phyloP scores from a whole-genome alignment of 352 stramenopile species.

The Phytophthora capsici region DNA sequence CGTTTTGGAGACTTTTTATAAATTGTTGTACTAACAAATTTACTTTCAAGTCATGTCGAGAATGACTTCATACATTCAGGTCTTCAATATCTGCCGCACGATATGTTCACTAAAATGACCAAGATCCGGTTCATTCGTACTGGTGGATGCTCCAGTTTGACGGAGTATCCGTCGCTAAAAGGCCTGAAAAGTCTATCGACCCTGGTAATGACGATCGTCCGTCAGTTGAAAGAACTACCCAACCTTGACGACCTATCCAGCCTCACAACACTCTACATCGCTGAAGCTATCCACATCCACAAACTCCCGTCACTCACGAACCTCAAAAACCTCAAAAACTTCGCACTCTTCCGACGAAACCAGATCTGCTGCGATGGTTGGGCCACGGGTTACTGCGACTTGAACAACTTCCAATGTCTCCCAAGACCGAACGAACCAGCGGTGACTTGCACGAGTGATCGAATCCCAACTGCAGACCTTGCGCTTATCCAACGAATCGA shows the following conservation, averaged over 20 bases:
- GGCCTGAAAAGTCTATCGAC: conserved; percentile 42
- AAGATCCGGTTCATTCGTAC: conserved; percentile 47
- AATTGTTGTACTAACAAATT: not conserved
- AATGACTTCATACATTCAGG: conserved; percentile 43
- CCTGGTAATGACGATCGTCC: conserved; percentile 33
- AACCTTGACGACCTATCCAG: conserved; percentile 34
- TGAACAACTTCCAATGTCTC: conserved; percentile 41
- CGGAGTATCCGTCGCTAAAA: conserved; percentile 37
- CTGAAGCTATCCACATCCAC: conserved; percentile 35
- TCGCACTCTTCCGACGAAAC: conserved; percentile 40
- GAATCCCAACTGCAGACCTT: conserved; percentile 30
- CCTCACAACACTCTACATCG: conserved; percentile 32
- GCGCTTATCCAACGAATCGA: conserved; percentile 13
- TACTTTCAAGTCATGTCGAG: conserved; percentile 27
- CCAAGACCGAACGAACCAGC: conserved; percentile 23
- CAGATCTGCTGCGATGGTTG: conserved; percentile 52
- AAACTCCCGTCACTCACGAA: conserved; percentile 28
- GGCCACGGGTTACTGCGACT: conserved; percentile 32
- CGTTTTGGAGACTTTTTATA: too few species aligned
- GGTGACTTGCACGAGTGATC: conserved; percentile 29
- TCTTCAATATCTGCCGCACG: conserved; percentile 33
- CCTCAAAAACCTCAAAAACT: conserved; percentile 31
- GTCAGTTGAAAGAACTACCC: conserved; percentile 33
- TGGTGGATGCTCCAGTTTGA: conserved; percentile 33
- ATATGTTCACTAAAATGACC: conserved; percentile 49